Evolutionary conservation across 805 yeast genomes (phyloP), one percentile per base, ranked within the genome.

Genomic region (Candida multigemmis): DNA sequence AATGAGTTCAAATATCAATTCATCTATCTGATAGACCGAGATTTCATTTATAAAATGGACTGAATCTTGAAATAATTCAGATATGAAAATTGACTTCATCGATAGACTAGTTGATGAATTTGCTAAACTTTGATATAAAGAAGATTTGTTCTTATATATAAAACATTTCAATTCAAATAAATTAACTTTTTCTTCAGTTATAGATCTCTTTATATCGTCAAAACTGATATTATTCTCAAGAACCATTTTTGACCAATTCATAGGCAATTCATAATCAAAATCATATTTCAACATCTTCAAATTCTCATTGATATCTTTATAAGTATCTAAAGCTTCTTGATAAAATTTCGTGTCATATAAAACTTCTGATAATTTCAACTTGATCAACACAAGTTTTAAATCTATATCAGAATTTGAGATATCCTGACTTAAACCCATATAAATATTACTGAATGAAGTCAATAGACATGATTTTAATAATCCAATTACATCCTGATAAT

Each of bases 301-400:
- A 11, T 46, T 48, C 1, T 39, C 32, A 11, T 61, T 58, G 5
- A 81, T 39, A 16, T 55, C 57, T 17, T 68, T 66, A 36, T 73
- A 77, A 13, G 68, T 62, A 3, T 46, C 50, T 19, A 77, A 44
- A 0, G 89, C 65, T 27, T 81, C 87, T 15, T 77, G 79, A 14
- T 60, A 49, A 14, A 80, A 62, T 14, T 66, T 64, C 54, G 83
- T 60, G 24, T 68, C 68, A 29, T 67, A 68, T 30, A 71, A 63
- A 3, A 72, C 56, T 17, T 63, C 48, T 0, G 77, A 78, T 22
- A 75, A 46, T 5, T 66, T 63, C 28, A 74, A 71, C 33, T 66
- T 65, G 35, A 60, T 48, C 10, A 57, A n/a, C n/a, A 54, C 26
- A 69, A 64, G 3, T 25, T 21, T 6, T 32, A 27, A 10, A 28